A percentile compares a stretch with the other conserved stretches of the same genome.
These are phyloP conservation scores for Phytophthora europaea DNA, from an alignment of 352 stramenopile species.

Conservation along the genomic window DNA sequence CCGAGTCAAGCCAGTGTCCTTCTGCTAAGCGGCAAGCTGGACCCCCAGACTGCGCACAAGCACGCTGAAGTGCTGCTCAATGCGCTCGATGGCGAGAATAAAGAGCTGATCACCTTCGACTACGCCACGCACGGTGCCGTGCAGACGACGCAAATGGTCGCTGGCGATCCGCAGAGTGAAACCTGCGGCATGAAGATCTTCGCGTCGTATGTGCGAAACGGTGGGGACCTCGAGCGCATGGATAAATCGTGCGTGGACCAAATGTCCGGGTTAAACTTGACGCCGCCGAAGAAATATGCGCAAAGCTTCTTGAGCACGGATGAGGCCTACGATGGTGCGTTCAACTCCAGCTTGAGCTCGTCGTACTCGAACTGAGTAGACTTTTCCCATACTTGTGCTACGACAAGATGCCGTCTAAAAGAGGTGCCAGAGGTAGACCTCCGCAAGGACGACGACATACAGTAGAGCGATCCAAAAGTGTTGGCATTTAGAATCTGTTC, in stretches of 20 bases:
- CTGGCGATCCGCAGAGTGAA: conserved; percentile 14
- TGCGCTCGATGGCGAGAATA: conserved; percentile 37
- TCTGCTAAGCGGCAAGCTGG: conserved; percentile 51
- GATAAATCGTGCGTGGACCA: conserved; percentile 47
- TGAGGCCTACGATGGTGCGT: conserved; percentile 44
- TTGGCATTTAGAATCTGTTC: too few species aligned
- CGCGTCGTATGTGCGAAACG: conserved; percentile 39
- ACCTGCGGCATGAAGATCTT: conserved; percentile 51
- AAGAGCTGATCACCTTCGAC: conserved; percentile 55
- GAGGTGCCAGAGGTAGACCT: too few species aligned
- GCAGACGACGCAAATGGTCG: conserved; percentile 5
- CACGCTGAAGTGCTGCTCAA: conserved; percentile 43
- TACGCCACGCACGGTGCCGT: conserved; percentile 38
- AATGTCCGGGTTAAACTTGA: conserved; percentile 38
- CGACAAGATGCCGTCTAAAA: too few species aligned
- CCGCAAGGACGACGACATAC: too few species aligned
- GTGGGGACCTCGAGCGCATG: conserved; percentile 35
- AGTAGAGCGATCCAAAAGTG: too few species aligned
- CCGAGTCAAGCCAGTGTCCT: conserved; percentile 46
- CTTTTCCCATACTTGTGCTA: too few species aligned
- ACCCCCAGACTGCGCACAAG: conserved; percentile 54
- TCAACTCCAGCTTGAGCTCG: neutral
- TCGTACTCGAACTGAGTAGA: neutral
- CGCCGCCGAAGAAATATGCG: conserved; percentile 1
- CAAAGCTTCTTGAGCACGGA: conserved; percentile 35